Evolutionary conservation across 306 rosid species (phyloP), one percentile per base, ranked within the genome.

Genomic region (Begonia fuchsioides): DNA sequence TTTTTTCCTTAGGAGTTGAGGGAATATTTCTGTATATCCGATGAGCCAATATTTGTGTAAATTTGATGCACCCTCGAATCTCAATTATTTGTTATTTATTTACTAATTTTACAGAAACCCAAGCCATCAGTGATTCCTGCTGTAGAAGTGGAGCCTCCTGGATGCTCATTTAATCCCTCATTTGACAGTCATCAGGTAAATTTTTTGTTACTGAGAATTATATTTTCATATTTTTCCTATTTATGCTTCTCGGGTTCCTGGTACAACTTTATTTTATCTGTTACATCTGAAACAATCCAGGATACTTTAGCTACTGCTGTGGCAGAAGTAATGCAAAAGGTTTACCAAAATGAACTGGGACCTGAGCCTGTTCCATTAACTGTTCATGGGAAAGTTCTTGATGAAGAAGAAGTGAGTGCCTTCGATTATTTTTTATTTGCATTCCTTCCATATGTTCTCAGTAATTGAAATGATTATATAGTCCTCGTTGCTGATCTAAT

Each of bases 141-240:
- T 0, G 94, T 92, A 50, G 96, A 92, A 73, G 86, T 85, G 71
- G 96, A 92, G 55, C 98, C 79, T 58, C 86, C 92, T 0, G 93
- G 96, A 38, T 85, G 94, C 57, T 85, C 95, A 15, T 90, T 68
- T 70, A 90, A 90, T 70, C 96, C 94, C 15, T 17, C 87, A 12
- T 49, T 60, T 51, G 86, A 85, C 58, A 90, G 83, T 57, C 98
- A 90, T 60, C 92, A 85, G 87, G 98, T 90, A 70, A 49, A 44
- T 38, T 49, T 4, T 16, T 47, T 44, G n/a, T 63, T 62, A 15
- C 45, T 43, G 41, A 59, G 52, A 14, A 8, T 48, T 19, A 10
- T 41, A 6, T 41, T 41, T 6, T 10, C 45, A 41, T 41, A n/a
- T n/a, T n/a, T n/a, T n/a, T 41, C n/a, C 12, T 41, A 41, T 10